Base-by-base conservation (phyloP, 1,139 yeast species). In the Geotrichum reessii region DNA sequence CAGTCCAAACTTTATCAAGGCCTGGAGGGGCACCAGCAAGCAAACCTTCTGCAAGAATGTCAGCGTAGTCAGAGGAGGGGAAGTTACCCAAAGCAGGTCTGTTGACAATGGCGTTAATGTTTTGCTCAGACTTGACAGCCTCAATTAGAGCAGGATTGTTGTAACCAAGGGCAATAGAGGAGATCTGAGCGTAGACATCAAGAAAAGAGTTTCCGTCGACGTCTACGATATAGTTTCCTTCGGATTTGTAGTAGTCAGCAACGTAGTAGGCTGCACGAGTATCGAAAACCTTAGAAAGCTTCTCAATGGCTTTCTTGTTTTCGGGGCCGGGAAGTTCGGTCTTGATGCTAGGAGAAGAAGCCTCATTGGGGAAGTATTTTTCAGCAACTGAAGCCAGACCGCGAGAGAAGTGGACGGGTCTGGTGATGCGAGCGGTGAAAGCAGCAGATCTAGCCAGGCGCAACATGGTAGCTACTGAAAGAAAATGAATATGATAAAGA, bases 1-100 rank as follows among this genome's bases (percentile, higher is more conserved):
- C 92, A 19, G 88, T 82, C 90, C 92, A 87, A 58, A 76, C 80
- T 68, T 81, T 75, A 67, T 77, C 80, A 72, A 83, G 85, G 61
- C 88, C 89, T 69, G 81, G 81, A 65, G 92, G 92, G 55, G 91
- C 91, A 63, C 80, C 83, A 59, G 82, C 78, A 63, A 85, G 76
- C 61, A 86, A 74, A 49, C 78, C 78, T 14, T 80, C 83, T 59
- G 75, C 73, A 62, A 86, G 77, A 63, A 85, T 84, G 58, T 78
- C 76, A 64, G 81, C 82, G 63, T 79, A 78, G 66, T 86, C 90
- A 56, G 71, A 72, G 61, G 87, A 81, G 47, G 93, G 90, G 73
- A 85, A 86, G 76, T 85, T 85, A 63, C 90, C 91, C 61, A 84
- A 75, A 11, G 93, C 92, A 48, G 93, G 91, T 70, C 93, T 80